A percentile compares a stretch with the other conserved stretches of the same genome.
Conservation (phyloP, 164 flowering plant species). For the Piper longum region DNA sequence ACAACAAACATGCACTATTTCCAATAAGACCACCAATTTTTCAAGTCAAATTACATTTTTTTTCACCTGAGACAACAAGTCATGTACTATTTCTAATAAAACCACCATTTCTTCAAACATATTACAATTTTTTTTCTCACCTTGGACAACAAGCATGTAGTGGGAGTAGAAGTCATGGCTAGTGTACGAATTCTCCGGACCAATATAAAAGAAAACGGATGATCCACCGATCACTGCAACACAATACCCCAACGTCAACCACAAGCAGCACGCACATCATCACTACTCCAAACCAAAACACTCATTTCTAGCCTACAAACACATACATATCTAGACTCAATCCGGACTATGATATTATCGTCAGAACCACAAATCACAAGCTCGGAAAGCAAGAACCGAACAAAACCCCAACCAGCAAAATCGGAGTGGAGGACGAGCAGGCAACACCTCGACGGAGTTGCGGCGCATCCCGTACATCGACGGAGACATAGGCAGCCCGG, state of each 20-base stretch:
- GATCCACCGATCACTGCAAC: constrained; percentile 70
- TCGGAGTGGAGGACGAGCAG: not conserved
- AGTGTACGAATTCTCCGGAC: constrained; percentile 12
- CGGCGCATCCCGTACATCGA: constrained; percentile 47
- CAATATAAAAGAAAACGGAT: constrained; percentile 52
- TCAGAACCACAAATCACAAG: not conserved
- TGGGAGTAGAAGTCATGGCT: constrained; percentile 28
- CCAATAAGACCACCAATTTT: too few species aligned
- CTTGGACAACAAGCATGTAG: constrained; percentile 65
- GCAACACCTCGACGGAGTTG: constrained; percentile 34
- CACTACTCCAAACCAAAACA: too few species aligned
- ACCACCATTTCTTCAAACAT: not conserved
- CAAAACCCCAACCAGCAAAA: not conserved
- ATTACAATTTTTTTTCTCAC: constrained; percentile 18
- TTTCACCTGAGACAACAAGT: too few species aligned
- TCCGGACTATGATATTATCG: too few species aligned
- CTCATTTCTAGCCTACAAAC: too few species aligned
- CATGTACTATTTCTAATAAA: not conserved
- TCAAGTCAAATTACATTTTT: too few species aligned
- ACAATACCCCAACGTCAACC: not conserved
- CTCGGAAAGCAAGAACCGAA: too few species aligned
- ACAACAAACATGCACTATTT: too few species aligned
- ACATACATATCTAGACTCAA: too few species aligned
- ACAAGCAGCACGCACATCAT: not conserved
- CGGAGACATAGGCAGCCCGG: constrained; percentile 44